phyloP scores from a whole-genome alignment of 106 monocot genomes.

The Narthecium ossifragum region DNA sequence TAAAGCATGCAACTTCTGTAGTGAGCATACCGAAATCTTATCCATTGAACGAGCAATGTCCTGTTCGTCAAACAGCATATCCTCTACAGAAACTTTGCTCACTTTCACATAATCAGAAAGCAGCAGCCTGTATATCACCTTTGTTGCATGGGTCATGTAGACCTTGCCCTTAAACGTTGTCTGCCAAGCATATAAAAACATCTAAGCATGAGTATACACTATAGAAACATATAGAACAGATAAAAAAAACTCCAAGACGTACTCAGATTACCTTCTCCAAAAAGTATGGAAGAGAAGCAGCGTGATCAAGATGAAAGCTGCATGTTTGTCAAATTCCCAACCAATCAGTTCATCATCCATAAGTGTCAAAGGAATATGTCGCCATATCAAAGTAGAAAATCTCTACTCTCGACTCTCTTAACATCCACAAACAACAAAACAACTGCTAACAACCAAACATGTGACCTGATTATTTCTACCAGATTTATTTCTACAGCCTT shows the following conservation, averaged over 20 bases:
- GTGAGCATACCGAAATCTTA: slow-evolving; percentile 85
- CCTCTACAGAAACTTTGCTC: slow-evolving; percentile 98
- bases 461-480: too few relatives aligned
- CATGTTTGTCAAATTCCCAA: background rate
- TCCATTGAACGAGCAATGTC: slow-evolving; percentile 93
- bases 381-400: too few relatives aligned
- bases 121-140: slow-evolving; percentile 86
- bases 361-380: background rate
- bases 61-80: slow-evolving; percentile 93
- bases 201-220: too few relatives aligned
- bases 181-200: slow-evolving; percentile 25
- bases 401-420: too few relatives aligned
- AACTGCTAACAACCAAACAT: too few relatives aligned
- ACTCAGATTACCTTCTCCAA: slow-evolving; percentile 68
- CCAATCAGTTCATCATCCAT: background rate
- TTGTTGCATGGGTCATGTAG: slow-evolving; percentile 99
- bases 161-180: slow-evolving; percentile 86
- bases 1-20: too few relatives aligned
- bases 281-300: slow-evolving; percentile 96
- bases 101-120: slow-evolving; percentile 98
- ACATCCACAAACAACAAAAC: too few relatives aligned
- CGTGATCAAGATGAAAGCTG: slow-evolving; percentile 99
- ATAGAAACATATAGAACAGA: background rate
- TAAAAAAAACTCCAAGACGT: background rate
- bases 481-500: too few relatives aligned